phyloP scores from a whole-genome alignment of 352 stramenopile species.

The Thraustochytrium striatum region DNA sequence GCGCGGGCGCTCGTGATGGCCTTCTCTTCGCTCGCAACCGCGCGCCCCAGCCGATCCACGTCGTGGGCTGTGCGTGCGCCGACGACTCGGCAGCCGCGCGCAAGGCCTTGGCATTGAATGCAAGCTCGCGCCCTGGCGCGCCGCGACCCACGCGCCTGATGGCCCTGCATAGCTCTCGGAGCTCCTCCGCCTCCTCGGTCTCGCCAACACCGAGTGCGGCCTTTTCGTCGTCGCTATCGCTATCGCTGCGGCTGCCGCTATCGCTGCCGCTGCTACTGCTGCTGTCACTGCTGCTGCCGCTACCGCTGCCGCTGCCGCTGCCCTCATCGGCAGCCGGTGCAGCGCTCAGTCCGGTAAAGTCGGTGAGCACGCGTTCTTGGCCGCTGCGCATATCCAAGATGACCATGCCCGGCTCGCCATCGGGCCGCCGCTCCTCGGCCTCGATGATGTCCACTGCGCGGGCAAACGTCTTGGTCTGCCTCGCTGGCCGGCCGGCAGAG shows the following conservation, averaged over 20 bases:
- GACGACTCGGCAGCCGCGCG: not conserved
- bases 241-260: not conserved
- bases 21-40: not conserved
- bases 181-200: no score
- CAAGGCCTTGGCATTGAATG: not conserved
- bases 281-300: not conserved
- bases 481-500: no score
- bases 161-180: no score
- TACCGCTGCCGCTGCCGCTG: not conserved
- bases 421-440: no score
- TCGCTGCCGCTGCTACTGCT: not conserved
- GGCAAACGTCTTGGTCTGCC: not conserved
- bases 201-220: not conserved
- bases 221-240: not conserved
- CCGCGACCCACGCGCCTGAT: not conserved
- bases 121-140: not conserved
- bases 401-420: no score
- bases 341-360: not conserved
- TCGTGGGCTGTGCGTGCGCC: not conserved
- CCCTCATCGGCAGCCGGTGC: not conserved
- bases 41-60: not conserved
- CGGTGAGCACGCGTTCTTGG: not conserved
- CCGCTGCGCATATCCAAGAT: not conserved
- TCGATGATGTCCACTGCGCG: slow-evolving; percentile 5
- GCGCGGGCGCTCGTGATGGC: not conserved